Evolutionary conservation across 2,329 filamentous ascomycete genomes (phyloP), one percentile per base, ranked within the genome.

Genomic region (Cladophialophora chaetospira): DNA sequence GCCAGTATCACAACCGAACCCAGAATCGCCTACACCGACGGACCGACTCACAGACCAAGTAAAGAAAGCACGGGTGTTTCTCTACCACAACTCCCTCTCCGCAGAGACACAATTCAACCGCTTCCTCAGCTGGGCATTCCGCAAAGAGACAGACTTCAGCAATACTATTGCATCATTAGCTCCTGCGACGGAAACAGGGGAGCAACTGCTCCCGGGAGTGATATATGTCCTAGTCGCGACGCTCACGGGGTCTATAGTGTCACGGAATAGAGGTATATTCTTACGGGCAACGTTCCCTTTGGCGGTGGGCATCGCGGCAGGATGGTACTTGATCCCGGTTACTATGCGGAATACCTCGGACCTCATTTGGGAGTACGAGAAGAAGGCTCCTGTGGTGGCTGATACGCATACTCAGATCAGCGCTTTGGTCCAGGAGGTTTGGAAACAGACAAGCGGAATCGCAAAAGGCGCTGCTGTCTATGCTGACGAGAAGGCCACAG

Each of bases 231-330:
- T 97, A 26, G 92, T 99, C 45, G 88, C 92, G 38, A 87, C 90
- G 67, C 97, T 99, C 92, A 90, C 94, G 31, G 94, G 93, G 66
- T 91, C 86, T 73, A 97, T 99, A 71, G 79, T 97, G 53, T 85
- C 89, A 53, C 86, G 93, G 62, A 95, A 96, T 79, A 86, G 93
- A 67, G 92, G 88, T 73, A 82, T 97, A 62, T 72, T 96, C 61
- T 78, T 99, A 52, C 86, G 94, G 65, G 86, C 87, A 52, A 79
- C 86, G 1, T 82, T 89, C 1, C 94, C 94, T 9, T 74, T 93
- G 47, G 86, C 87, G 17, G 84, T 97, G 40, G 94, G 92, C 64
- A 77, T 96, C 62, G 86, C 86, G 54, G 89, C 91, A 55, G 91
- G 89, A 57, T 94, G 91, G 85, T 80, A 86, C 60, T 86, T 96